A percentile compares a stretch with the other conserved stretches of the same genome.
phyloP scores from a whole-genome alignment of 805 yeast genomes.

The Schizosaccharomyces octosporus region DNA sequence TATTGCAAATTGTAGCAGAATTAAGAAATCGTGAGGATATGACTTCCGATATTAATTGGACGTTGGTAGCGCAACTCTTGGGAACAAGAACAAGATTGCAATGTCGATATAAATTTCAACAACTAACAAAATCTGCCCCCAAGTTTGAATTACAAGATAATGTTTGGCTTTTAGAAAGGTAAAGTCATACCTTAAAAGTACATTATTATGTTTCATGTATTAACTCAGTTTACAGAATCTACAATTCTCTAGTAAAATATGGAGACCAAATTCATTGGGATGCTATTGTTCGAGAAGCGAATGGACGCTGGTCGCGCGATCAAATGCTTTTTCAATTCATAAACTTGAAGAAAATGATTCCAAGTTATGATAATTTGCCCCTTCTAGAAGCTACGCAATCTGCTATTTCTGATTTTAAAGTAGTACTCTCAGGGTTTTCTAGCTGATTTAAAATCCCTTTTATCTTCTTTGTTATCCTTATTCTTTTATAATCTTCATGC shows the following conservation, averaged over 20 bases:
- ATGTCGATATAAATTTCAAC: conserved; percentile 54
- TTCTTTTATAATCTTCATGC: not conserved
- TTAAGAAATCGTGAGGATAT: conserved; percentile 17
- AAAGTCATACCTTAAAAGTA: not conserved
- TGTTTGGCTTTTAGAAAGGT: conserved; percentile 1
- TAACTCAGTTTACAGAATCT: not conserved
- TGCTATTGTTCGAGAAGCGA: not conserved
- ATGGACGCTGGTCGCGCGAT: not conserved
- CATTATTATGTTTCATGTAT: not conserved
- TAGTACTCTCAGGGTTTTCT: not conserved
- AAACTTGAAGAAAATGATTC: not conserved
- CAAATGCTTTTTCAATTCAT: not conserved
- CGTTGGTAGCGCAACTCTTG: conserved; percentile 69
- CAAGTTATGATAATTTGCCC: not conserved
- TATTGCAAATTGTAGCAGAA: conserved; percentile 29
- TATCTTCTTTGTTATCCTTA: not conserved
- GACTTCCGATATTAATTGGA: conserved; percentile 45
- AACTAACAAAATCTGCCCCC: not conserved
- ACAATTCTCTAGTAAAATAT: not conserved
- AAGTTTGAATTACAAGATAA: not conserved
- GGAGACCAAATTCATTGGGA: not conserved
- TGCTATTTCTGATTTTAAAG: not conserved
- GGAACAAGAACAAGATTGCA: conserved; percentile 78
- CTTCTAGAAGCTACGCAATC: not conserved
- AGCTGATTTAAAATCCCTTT: not conserved